phyloP scores from a whole-genome alignment of 805 yeast genomes.

The Clavispora fructus region DNA sequence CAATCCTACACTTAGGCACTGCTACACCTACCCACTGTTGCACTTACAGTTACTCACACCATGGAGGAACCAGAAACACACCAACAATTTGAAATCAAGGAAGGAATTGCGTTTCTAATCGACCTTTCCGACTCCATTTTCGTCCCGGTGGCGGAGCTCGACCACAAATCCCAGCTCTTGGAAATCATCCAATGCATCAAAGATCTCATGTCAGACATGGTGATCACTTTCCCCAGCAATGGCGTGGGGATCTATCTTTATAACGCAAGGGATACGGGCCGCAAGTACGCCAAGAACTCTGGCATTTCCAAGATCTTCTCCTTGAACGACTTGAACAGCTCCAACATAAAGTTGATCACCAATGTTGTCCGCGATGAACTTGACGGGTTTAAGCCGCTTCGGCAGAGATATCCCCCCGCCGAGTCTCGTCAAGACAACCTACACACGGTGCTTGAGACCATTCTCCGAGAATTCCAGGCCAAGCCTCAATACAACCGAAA shows the following conservation, averaged over 20 bases:
- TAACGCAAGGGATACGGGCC: conserved; percentile 36
- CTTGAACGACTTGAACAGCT: conserved; percentile 49
- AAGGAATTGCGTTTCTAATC: conserved; percentile 59
- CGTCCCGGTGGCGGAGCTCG: conserved; percentile 29
- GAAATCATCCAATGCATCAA: conserved; percentile 54
- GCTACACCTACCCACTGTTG: too few species aligned
- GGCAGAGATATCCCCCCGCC: conserved; percentile 9
- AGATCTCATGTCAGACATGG: conserved; percentile 60
- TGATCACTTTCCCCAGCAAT: conserved; percentile 60
- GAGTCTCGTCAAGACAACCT: conserved; percentile 19
- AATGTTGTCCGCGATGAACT: conserved; percentile 44
- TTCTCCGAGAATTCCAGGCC: conserved; percentile 51
- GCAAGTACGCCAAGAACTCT: conserved; percentile 19
- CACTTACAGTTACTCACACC: not conserved
- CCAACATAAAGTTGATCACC: conserved; percentile 52
- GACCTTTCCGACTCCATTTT: conserved; percentile 51
- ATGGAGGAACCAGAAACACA: conserved; percentile 14
- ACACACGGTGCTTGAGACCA: conserved; percentile 40
- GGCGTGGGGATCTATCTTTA: conserved; percentile 71
- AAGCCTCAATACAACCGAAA: conserved; percentile 46
- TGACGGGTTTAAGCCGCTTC: conserved; percentile 10
- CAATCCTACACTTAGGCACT: too few species aligned
- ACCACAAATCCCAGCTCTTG: conserved; percentile 38
- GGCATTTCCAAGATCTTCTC: conserved; percentile 50
- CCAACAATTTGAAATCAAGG: conserved; percentile 47